Evolutionary conservation across 768 basidiomycete species (phyloP).

Genomic region (Suillus plorans): DNA sequence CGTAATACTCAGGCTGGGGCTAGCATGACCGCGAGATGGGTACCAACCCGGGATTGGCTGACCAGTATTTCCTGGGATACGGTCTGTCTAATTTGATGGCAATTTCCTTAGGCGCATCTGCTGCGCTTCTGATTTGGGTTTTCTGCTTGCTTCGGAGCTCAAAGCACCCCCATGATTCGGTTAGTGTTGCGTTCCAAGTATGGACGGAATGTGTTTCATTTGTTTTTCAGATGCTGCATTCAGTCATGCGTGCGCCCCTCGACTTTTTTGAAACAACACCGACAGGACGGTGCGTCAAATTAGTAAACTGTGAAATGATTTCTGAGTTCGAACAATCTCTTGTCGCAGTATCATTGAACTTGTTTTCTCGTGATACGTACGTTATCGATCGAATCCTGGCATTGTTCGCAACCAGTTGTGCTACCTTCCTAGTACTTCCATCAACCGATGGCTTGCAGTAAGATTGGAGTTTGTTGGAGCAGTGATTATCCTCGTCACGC

Average conservation of each 20-base stretch:
- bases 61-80: slow-evolving; percentile 60
- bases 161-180: slow-evolving; percentile 71
- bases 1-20: slow-evolving; percentile 78
- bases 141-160: slow-evolving; percentile 75
- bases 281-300: slow-evolving; percentile 60
- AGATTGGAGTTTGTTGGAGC: slow-evolving; percentile 84
- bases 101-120: slow-evolving; percentile 50
- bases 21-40: slow-evolving; percentile 69
- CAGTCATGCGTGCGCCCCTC: slow-evolving; percentile 80
- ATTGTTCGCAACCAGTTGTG: slow-evolving; percentile 87
- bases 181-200: slow-evolving; percentile 33
- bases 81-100: slow-evolving; percentile 65
- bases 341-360: slow-evolving; percentile 68
- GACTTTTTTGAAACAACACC: slow-evolving; percentile 92
- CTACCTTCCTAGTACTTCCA: slow-evolving; percentile 66
- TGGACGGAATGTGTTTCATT: slow-evolving; percentile 6
- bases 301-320: not conserved
- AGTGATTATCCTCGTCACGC: slow-evolving; percentile 73
- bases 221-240: slow-evolving; percentile 61
- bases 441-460: slow-evolving; percentile 84
- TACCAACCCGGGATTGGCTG: slow-evolving; percentile 53
- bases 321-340: not conserved
- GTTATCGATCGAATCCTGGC: slow-evolving; percentile 81
- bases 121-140: slow-evolving; percentile 72
- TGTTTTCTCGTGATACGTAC: slow-evolving; percentile 89